Percentiles rank a stretch among this genome's conserved stretches.
phyloP scores from a whole-genome alignment of 1,284 basidiomycete species.

The Termitomyces sp. region DNA sequence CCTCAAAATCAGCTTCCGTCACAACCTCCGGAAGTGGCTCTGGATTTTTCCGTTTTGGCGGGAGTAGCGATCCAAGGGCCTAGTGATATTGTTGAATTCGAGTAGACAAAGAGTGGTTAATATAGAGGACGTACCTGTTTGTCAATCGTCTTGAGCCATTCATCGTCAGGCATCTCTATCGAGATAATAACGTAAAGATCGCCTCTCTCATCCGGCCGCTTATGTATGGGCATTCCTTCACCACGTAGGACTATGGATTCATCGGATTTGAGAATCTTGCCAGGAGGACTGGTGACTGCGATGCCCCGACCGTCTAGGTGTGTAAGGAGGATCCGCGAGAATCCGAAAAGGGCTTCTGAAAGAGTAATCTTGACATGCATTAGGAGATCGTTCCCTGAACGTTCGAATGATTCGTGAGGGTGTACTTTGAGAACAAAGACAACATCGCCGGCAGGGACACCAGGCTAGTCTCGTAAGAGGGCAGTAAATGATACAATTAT shows the following conservation, averaged over 20 bases:
- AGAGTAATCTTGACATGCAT: conserved; percentile 78
- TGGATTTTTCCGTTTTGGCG: conserved; percentile 68
- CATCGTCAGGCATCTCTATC: conserved; percentile 78
- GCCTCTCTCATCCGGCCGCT: conserved; percentile 64
- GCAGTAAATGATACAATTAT: neutral
- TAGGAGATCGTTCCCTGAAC: conserved; percentile 73
- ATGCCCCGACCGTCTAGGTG: conserved; percentile 90
- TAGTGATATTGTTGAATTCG: conserved; percentile 23
- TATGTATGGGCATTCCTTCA: conserved; percentile 84
- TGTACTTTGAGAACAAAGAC: conserved; percentile 75
- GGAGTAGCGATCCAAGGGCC: conserved; percentile 64
- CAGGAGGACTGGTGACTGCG: conserved; percentile 64
- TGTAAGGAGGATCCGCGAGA: conserved; percentile 80
- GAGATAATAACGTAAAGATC: conserved; percentile 79
- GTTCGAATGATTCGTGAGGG: conserved; percentile 76
- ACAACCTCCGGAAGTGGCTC: conserved; percentile 67
- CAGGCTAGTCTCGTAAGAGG: conserved; percentile 49
- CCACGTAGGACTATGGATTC: conserved; percentile 71
- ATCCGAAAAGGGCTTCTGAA: conserved; percentile 90
- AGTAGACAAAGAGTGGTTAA: no score
- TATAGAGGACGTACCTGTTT: conserved; percentile 36
- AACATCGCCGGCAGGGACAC: conserved; percentile 80
- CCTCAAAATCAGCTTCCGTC: conserved; percentile 69
- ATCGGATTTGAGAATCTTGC: conserved; percentile 72
- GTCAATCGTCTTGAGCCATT: conserved; percentile 65